Conservation (phyloP, 2,329 filamentous ascomycete genomes). For the Paradendryphiella salina region DNA sequence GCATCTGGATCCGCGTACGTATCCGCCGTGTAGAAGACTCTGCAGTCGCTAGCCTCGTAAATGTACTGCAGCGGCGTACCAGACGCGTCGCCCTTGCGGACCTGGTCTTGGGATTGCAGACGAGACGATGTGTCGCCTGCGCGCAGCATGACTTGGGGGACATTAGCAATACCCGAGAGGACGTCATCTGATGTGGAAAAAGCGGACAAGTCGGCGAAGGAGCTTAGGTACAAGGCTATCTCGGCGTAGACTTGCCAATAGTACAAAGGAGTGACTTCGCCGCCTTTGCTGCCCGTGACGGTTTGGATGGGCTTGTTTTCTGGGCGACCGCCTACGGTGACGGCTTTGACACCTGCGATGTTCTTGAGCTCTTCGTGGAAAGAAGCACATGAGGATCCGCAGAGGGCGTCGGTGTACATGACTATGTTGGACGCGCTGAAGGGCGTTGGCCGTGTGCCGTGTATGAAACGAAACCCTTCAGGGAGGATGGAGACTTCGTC, state of each 20-base stretch:
- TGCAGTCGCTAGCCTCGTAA: conserved; percentile 64
- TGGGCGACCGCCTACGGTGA: conserved; percentile 63
- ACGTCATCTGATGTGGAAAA: conserved; percentile 12
- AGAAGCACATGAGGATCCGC: conserved; percentile 61
- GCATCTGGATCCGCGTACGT: conserved; percentile 55
- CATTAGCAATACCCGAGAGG: conserved; percentile 18
- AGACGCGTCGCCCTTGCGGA: conserved; percentile 39
- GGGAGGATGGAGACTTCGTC: conserved; percentile 22
- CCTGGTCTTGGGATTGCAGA: conserved; percentile 28
- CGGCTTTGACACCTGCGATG: conserved; percentile 56
- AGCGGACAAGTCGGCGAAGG: conserved; percentile 6
- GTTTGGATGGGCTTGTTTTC: conserved; percentile 60
- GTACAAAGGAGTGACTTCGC: conserved; percentile 35
- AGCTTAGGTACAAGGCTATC: conserved; percentile 21
- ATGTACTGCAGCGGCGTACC: conserved; percentile 59
- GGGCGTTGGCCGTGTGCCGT: conserved; percentile 26
- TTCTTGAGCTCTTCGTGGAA: conserved; percentile 58
- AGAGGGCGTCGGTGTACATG: conserved; percentile 59
- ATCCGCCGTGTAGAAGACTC: conserved; percentile 61
- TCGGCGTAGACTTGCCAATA: conserved; percentile 23
- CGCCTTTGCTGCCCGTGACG: conserved; percentile 63
- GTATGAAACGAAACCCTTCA: conserved; percentile 22
- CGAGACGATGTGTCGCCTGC: conserved; percentile 22
- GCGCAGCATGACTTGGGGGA: conserved; percentile 21
- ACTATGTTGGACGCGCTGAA: conserved; percentile 48